Percentiles rank a stretch among this genome's conserved stretches.
These are phyloP conservation scores for Beauveria sp. DNA, from an alignment of 2,329 filamentous ascomycete species.

Conservation along the genomic window DNA sequence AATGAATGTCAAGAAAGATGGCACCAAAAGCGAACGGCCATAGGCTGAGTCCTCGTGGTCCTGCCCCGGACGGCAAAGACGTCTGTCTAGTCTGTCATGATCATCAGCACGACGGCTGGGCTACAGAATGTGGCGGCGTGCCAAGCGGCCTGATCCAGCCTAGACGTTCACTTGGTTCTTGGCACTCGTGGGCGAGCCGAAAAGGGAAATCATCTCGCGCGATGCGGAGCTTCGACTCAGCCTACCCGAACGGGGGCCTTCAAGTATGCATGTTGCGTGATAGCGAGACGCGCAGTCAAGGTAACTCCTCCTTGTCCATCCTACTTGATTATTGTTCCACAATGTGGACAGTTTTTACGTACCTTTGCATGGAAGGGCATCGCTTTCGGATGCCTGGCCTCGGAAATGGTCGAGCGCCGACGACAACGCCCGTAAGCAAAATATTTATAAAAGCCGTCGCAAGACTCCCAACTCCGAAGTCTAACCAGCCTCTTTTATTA, in stretches of 20 bases:
- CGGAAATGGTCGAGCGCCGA: not conserved
- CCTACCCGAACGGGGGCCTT: not conserved
- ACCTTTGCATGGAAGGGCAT: not conserved
- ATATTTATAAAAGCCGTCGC: too few species aligned
- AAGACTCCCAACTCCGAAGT: not conserved
- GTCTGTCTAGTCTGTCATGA: too few species aligned
- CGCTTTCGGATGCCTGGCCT: not conserved
- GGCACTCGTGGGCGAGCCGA: not conserved
- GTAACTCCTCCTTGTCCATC: not conserved
- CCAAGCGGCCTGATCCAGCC: not conserved
- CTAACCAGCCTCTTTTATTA: not conserved
- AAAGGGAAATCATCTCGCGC: conserved; percentile 8
- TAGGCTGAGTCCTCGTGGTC: too few species aligned
- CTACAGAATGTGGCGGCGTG: not conserved
- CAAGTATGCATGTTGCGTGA: not conserved
- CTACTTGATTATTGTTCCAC: not conserved
- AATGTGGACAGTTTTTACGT: not conserved
- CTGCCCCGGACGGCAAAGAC: too few species aligned
- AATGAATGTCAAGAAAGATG: too few species aligned
- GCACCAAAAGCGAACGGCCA: too few species aligned
- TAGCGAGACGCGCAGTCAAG: not conserved
- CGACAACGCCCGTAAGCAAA: too few species aligned
- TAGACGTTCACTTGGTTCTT: not conserved
- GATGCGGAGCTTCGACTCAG: not conserved
- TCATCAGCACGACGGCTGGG: too few species aligned